A percentile compares a stretch with the other conserved stretches of the same genome.
phyloP scores from a whole-genome alignment of 1,284 basidiomycete species.

The Melanopsichium pennsylvanicum region DNA sequence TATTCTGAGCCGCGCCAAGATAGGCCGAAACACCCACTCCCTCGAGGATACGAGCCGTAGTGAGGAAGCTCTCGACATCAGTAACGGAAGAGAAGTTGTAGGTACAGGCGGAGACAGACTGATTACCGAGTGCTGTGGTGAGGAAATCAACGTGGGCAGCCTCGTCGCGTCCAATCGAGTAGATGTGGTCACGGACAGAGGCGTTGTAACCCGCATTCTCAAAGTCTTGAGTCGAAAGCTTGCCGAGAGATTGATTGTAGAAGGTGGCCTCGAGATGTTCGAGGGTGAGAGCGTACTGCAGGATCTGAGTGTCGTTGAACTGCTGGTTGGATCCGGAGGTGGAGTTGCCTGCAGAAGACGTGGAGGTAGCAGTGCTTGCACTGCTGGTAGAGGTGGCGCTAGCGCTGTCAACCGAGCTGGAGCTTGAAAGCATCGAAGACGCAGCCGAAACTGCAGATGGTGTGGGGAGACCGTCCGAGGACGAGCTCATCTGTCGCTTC shows the following conservation, averaged over 20 bases:
- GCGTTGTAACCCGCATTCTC: conserved; percentile 40
- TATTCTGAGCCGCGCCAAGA: conserved; percentile 42
- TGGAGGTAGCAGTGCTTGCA: not conserved
- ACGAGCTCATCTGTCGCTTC: conserved; percentile 8
- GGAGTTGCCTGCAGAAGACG: not conserved
- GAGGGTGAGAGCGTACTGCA: conserved; percentile 54
- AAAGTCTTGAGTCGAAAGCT: conserved; percentile 33
- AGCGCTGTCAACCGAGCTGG: too few species aligned
- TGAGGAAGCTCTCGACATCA: conserved; percentile 44
- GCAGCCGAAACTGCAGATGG: conserved; percentile 1
- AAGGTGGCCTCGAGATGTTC: conserved; percentile 55
- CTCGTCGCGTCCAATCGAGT: conserved; percentile 47
- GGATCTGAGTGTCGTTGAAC: conserved; percentile 48
- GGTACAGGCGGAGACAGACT: conserved; percentile 35
- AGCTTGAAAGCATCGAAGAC: not conserved
- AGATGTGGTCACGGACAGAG: conserved; percentile 40
- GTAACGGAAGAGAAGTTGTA: conserved; percentile 38
- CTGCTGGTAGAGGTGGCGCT: not conserved
- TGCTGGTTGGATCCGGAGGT: not conserved
- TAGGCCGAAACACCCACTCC: conserved; percentile 42
- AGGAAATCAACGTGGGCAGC: conserved; percentile 32
- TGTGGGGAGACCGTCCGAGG: conserved; percentile 2
- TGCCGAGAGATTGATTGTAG: conserved; percentile 46
- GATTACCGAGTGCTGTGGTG: conserved; percentile 27
- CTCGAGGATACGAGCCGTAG: conserved; percentile 48